Evolutionary conservation across 1,284 basidiomycete species (phyloP).

Genomic region (Ceratobasidium papillatum): DNA sequence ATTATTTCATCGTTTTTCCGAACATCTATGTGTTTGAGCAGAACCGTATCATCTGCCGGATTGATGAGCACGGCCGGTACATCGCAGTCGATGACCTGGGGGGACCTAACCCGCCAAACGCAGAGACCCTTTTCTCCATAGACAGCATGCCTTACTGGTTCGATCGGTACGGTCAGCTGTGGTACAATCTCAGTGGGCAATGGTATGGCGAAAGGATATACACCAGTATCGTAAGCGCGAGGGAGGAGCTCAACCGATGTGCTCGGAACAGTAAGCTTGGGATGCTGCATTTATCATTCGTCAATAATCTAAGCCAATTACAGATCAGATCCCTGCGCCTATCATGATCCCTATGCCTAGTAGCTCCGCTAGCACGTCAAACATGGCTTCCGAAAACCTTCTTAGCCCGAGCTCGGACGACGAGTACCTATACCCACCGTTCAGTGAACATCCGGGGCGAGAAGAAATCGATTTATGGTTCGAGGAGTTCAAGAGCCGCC

Average conservation of each 20-base stretch:
- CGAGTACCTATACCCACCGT: conserved; percentile 12
- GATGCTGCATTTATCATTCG: neutral
- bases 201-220: neutral
- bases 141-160: conserved; percentile 23
- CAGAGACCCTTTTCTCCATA: neutral
- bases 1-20: conserved; percentile 21
- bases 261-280: conserved; percentile 2
- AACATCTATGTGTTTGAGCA: conserved; percentile 17
- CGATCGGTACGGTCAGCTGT: neutral
- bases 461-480: conserved; percentile 23
- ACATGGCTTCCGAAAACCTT: neutral
- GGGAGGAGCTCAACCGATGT: neutral
- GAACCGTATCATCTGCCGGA: conserved; percentile 20
- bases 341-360: neutral
- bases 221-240: neutral
- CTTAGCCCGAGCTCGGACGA: conserved; percentile 4
- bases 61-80: neutral
- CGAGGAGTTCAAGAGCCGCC: conserved; percentile 15
- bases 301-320: neutral
- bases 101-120: conserved; percentile 9
- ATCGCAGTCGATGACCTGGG: neutral
- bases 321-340: neutral
- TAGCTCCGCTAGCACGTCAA: neutral
- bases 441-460: neutral
- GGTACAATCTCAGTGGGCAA: conserved; percentile 15